Evolutionary conservation across 257 asterid species (phyloP).

Genomic region (Solanum paucissectum): DNA sequence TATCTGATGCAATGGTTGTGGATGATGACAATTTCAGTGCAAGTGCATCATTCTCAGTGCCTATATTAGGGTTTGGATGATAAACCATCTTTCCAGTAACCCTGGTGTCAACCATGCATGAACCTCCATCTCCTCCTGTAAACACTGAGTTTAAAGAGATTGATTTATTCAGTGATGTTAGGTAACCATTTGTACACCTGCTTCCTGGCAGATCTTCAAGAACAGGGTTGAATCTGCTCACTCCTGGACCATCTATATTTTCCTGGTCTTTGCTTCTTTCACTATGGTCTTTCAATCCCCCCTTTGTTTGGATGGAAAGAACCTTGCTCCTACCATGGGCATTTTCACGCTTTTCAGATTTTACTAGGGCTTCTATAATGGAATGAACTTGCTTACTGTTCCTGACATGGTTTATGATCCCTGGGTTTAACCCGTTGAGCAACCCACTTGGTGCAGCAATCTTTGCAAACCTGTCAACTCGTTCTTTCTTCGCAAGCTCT

Average conservation of each 20-base stretch:
- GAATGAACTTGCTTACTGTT: constrained; percentile 88
- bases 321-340: constrained; percentile 15
- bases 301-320: constrained; percentile 15
- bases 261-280: constrained; percentile 8
- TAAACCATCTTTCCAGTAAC: constrained; percentile 12
- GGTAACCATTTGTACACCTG: constrained; percentile 21
- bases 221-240: not conserved
- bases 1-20: constrained; percentile 29
- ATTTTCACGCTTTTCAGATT: constrained; percentile 45
- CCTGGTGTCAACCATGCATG: constrained; percentile 18
- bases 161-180: constrained; percentile 20
- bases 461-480: constrained; percentile 72
- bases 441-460: constrained; percentile 92
- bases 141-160: constrained; percentile 18
- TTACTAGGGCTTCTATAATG: constrained; percentile 75
- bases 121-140: constrained; percentile 16
- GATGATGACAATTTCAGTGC: constrained; percentile 49
- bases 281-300: constrained; percentile 12
- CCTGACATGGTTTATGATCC: constrained; percentile 90
- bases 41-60: constrained; percentile 36
- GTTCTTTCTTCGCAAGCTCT: constrained; percentile 80
- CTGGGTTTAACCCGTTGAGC: constrained; percentile 86
- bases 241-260: constrained; percentile 2
- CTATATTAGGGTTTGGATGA: constrained; percentile 19
- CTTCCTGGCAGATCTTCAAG: constrained; percentile 21